phyloP scores from a whole-genome alignment of 2,329 filamentous ascomycete species.

The Sphaerulina vaccinii region DNA sequence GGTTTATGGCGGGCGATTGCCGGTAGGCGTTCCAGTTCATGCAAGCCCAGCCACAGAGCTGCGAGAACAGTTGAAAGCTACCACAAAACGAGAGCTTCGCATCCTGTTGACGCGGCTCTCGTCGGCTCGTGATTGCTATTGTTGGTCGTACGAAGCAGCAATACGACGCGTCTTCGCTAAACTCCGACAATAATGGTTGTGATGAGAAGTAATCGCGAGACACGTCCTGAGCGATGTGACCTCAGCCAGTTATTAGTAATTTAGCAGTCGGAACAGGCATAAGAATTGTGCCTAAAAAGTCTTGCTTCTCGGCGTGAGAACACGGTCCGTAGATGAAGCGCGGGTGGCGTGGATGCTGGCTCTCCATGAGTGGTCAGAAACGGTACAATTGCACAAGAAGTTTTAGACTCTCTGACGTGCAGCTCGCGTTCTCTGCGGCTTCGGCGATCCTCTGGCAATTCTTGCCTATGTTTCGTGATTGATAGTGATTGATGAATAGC shows the following conservation, averaged over 20 bases:
- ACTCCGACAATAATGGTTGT: neutral
- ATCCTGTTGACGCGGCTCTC: conserved; percentile 5
- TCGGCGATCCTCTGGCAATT: conserved; percentile 7
- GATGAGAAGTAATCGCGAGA: neutral
- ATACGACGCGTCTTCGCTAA: neutral
- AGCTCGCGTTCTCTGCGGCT: conserved; percentile 1
- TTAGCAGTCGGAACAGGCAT: neutral
- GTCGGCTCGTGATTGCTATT: neutral
- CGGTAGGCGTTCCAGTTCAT: conserved; percentile 4
- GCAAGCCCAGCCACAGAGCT: conserved; percentile 1
- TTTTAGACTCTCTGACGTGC: conserved; percentile 13
- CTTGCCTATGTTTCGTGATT: conserved; percentile 8
- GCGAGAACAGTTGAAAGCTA: conserved; percentile 1
- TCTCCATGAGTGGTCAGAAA: neutral
- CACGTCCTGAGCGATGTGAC: conserved; percentile 11
- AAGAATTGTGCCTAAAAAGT: conserved; percentile 11
- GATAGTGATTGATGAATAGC: neutral
- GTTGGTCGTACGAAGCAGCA: neutral
- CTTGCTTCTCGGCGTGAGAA: conserved; percentile 2
- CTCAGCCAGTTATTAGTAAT: conserved; percentile 13
- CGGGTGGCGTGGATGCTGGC: conserved; percentile 10
- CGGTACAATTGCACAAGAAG: neutral
- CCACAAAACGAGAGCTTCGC: neutral
- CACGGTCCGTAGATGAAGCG: conserved; percentile 14
- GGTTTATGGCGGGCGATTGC: neutral